Conservation (phyloP, 768 basidiomycete species). For the Xanthoconium stramineum region DNA sequence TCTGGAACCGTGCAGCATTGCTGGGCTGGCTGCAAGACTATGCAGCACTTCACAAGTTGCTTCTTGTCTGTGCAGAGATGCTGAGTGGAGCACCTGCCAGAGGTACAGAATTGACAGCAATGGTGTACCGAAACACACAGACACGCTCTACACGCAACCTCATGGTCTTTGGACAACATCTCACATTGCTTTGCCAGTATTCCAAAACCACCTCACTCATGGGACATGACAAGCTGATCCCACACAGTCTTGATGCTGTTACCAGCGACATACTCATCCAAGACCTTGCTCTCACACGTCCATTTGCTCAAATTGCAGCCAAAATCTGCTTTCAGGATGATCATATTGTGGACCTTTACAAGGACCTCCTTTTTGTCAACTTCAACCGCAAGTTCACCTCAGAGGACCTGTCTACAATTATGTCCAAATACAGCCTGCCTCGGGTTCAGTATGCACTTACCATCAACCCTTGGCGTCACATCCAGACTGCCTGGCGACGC, state of each 20-base stretch:
- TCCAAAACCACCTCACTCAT: not conserved
- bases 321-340: not conserved
- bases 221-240: not conserved
- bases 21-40: slow-evolving; percentile 5
- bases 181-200: not conserved
- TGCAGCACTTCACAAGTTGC: slow-evolving; percentile 3
- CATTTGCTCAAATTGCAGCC: not conserved
- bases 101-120: not conserved
- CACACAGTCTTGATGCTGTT: not conserved
- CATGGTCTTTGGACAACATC: not conserved
- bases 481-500: slow-evolving; percentile 3
- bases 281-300: not conserved
- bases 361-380: slow-evolving; percentile 18
- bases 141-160: not conserved
- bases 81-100: slow-evolving; percentile 16
- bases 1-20: not conserved
- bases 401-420: not conserved
- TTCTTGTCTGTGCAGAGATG: slow-evolving; percentile 2
- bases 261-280: not conserved
- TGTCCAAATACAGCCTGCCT: not conserved
- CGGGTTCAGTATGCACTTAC: not conserved
- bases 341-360: not conserved
- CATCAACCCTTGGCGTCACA: not conserved
- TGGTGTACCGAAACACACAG: not conserved
- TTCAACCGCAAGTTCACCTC: not conserved